These are phyloP conservation scores for Caloboletus firmus DNA, from an alignment of 1,284 basidiomycete genomes.

Conservation along the genomic window DNA sequence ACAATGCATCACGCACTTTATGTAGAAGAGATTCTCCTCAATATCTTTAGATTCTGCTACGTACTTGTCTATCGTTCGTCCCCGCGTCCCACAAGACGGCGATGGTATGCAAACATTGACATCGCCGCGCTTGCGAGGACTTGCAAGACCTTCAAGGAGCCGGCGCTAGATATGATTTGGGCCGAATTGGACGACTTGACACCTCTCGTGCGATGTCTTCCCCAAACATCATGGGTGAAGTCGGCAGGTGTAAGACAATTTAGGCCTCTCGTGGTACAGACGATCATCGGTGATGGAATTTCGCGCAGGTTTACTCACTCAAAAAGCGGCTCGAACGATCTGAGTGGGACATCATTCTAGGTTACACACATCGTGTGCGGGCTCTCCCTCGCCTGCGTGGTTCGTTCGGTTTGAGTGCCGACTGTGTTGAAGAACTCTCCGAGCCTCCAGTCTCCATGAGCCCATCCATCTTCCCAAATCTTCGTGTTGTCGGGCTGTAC, in stretches of 20 bases:
- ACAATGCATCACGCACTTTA: slow-evolving; percentile 12
- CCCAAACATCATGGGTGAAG: neutral
- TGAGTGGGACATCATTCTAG: slow-evolving; percentile 12
- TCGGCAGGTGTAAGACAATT: slow-evolving; percentile 2
- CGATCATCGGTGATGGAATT: neutral
- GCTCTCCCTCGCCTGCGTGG: slow-evolving; percentile 1
- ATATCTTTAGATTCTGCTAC: slow-evolving; percentile 6
- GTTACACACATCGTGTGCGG: slow-evolving; percentile 6
- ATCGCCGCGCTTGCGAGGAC: slow-evolving; percentile 9
- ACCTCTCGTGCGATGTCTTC: slow-evolving; percentile 17
- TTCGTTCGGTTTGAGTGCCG: neutral
- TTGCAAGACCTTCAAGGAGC: slow-evolving; percentile 19
- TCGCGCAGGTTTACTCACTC: neutral
- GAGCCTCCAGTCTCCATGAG: neutral
- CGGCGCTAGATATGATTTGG: slow-evolving; percentile 15
- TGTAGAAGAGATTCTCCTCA: slow-evolving; percentile 15
- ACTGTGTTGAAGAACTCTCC: slow-evolving; percentile 1
- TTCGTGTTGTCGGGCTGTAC: neutral
- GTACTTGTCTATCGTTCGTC: neutral
- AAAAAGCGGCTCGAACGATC: neutral
- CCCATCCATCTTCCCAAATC: slow-evolving; percentile 6
- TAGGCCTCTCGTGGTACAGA: neutral
- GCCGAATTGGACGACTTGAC: slow-evolving; percentile 6
- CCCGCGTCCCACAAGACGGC: no score
- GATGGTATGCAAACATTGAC: neutral